These are phyloP conservation scores for Globisporangium parvum DNA, from an alignment of 352 stramenopile species.

Conservation along the genomic window DNA sequence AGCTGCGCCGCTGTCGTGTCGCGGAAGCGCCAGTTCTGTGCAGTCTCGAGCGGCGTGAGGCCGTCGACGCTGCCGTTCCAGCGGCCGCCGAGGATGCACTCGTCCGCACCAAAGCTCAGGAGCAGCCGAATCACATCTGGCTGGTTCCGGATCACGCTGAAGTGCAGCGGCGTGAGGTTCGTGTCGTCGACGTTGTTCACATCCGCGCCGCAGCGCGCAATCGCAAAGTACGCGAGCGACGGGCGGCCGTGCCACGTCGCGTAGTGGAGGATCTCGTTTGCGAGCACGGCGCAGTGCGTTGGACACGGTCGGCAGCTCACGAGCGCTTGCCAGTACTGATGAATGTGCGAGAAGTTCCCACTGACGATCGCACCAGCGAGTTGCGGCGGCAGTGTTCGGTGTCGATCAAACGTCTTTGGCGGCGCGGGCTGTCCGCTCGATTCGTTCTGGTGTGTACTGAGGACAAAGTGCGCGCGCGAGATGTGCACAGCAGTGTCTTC, in stretches of 20 bases:
- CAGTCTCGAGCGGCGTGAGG: conserved; percentile 52
- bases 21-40: conserved; percentile 54
- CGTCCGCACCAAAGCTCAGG: conserved; percentile 43
- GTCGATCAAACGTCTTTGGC: conserved; percentile 40
- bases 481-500: conserved; percentile 58
- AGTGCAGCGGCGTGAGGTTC: conserved; percentile 68
- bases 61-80: conserved; percentile 26
- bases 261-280: conserved; percentile 78
- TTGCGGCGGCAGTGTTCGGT: conserved; percentile 59
- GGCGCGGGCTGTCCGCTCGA: conserved; percentile 19
- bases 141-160: conserved; percentile 71
- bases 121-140: conserved; percentile 69
- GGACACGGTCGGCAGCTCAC: conserved; percentile 18
- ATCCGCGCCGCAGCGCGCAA: conserved; percentile 54
- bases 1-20: conserved; percentile 58
- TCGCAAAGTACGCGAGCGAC: conserved; percentile 52
- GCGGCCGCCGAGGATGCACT: conserved; percentile 19
- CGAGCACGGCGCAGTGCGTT: conserved; percentile 31
- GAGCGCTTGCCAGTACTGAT: conserved; percentile 39
- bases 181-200: conserved; percentile 70
- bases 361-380: conserved; percentile 32
- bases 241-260: conserved; percentile 65
- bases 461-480: conserved; percentile 42
- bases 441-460: conserved; percentile 22
- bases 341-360: conserved; percentile 32